Conservation (phyloP, 768 basidiomycete species). For the Phaeolepiota aurea region DNA sequence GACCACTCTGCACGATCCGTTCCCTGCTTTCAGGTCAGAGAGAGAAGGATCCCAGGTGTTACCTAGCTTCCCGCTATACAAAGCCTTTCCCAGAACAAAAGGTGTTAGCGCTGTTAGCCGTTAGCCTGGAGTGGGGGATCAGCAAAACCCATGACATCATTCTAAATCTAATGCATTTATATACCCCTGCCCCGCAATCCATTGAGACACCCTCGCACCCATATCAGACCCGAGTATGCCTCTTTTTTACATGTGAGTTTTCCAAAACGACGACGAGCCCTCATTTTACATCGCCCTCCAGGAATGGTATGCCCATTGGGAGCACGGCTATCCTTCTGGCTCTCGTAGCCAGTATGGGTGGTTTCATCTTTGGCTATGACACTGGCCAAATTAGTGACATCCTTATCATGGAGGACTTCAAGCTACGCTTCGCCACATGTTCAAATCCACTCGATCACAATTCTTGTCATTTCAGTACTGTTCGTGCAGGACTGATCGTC, state of each 20-base stretch:
- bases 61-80: too few species aligned
- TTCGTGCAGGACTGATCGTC: conserved; percentile 61
- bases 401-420: conserved; percentile 63
- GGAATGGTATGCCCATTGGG: conserved; percentile 55
- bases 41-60: too few species aligned
- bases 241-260: conserved; percentile 19
- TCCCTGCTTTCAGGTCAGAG: too few species aligned
- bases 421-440: conserved; percentile 53
- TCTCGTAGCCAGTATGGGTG: conserved; percentile 63
- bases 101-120: too few species aligned
- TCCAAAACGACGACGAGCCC: not conserved
- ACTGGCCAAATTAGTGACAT: conserved; percentile 78
- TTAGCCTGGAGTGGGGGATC: too few species aligned
- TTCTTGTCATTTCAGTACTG: conserved; percentile 45
- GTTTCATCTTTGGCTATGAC: conserved; percentile 63
- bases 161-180: not conserved
- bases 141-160: not conserved
- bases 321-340: conserved; percentile 58
- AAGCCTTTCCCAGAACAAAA: too few species aligned
- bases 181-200: too few species aligned
- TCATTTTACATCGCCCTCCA: conserved; percentile 10
- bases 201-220: not conserved
- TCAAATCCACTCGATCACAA: conserved; percentile 23
- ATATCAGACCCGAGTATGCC: conserved; percentile 12
- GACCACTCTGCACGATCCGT: too few species aligned